Conservation (phyloP, 2,329 filamentous ascomycete species). For the Thyridium curvatum region DNA sequence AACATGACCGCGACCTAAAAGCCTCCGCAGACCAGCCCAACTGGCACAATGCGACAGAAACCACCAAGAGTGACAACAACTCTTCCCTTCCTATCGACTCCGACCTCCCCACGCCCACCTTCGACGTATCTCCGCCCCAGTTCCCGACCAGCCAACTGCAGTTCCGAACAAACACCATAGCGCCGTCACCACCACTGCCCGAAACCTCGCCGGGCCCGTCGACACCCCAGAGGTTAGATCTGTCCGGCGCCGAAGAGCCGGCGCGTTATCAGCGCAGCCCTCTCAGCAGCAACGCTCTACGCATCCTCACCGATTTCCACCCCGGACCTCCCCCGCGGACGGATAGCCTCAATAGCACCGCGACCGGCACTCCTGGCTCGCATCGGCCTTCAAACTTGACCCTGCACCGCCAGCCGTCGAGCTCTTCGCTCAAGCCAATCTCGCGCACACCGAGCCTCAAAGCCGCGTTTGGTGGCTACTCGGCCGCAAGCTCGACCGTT, state of each 20-base stretch:
- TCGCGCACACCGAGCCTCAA: slow-evolving; percentile 54
- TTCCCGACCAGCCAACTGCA: slow-evolving; percentile 10
- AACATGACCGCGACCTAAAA: too few species aligned
- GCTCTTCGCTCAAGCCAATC: slow-evolving; percentile 41
- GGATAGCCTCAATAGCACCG: slow-evolving; percentile 6
- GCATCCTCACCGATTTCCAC: slow-evolving; percentile 8
- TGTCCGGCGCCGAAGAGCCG: slow-evolving; percentile 5
- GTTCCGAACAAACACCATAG: slow-evolving; percentile 20
- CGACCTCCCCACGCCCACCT: too few species aligned
- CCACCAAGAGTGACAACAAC: too few species aligned
- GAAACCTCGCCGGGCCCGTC: slow-evolving; percentile 8
- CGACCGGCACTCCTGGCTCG: slow-evolving; percentile 9
- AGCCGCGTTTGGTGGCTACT: slow-evolving; percentile 41
- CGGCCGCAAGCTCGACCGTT: slow-evolving; percentile 59
- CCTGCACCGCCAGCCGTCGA: slow-evolving; percentile 32
- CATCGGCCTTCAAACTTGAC: slow-evolving; percentile 15
- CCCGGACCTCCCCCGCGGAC: slow-evolving; percentile 2
- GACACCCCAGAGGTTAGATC: slow-evolving; percentile 7
- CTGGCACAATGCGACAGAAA: too few species aligned
- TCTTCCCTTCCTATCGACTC: too few species aligned
- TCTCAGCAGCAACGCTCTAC: slow-evolving; percentile 4
- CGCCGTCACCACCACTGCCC: slow-evolving; percentile 19
- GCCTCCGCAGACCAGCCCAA: too few species aligned
- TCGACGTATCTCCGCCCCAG: not conserved
- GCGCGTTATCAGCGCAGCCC: slow-evolving; percentile 3